A percentile compares a stretch with the other conserved stretches of the same genome.
Evolutionary conservation across 2,329 filamentous ascomycete species (phyloP).

Genomic region (Pyrenochaeta sp.): DNA sequence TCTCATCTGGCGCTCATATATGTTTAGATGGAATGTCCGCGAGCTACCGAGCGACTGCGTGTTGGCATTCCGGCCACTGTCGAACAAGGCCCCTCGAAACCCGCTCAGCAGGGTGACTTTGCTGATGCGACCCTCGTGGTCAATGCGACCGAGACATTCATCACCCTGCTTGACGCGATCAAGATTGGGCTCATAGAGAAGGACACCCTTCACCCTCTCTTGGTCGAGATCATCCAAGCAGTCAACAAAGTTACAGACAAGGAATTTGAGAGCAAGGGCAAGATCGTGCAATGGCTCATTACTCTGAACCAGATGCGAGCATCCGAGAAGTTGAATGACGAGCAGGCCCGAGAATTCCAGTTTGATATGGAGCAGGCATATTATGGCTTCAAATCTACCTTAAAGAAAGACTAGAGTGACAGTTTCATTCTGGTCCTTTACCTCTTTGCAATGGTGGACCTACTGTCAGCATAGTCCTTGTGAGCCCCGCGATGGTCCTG

Average conservation of each 20-base stretch:
- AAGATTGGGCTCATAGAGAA: conserved; percentile 92
- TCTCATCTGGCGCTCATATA: conserved; percentile 16
- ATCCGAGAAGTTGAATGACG: conserved; percentile 85
- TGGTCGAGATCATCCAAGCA: conserved; percentile 95
- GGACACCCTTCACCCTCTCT: conserved; percentile 91
- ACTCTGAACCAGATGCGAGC: conserved; percentile 97
- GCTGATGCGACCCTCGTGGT: conserved; percentile 75
- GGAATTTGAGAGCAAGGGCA: conserved; percentile 93
- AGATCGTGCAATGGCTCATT: conserved; percentile 99
- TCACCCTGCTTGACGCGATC: conserved; percentile 94
- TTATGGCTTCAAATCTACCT: conserved; percentile 85
- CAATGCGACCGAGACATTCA: conserved; percentile 96
- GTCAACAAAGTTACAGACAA: conserved; percentile 96
- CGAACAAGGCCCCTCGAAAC: conserved; percentile 61
- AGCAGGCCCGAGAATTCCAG: conserved; percentile 86
- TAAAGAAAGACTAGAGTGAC: conserved; percentile 55
- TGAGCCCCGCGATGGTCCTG: conserved; percentile 15
- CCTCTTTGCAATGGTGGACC: too few relatives aligned
- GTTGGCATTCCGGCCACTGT: conserved; percentile 91
- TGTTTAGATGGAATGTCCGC: conserved; percentile 84
- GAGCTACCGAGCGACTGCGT: conserved; percentile 89
- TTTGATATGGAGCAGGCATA: conserved; percentile 96
- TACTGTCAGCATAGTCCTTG: too few relatives aligned
- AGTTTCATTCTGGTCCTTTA: neutral
- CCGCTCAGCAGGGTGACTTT: conserved; percentile 46